Conservation (phyloP, 306 rosid genomes). For the Calophaca sinica region DNA sequence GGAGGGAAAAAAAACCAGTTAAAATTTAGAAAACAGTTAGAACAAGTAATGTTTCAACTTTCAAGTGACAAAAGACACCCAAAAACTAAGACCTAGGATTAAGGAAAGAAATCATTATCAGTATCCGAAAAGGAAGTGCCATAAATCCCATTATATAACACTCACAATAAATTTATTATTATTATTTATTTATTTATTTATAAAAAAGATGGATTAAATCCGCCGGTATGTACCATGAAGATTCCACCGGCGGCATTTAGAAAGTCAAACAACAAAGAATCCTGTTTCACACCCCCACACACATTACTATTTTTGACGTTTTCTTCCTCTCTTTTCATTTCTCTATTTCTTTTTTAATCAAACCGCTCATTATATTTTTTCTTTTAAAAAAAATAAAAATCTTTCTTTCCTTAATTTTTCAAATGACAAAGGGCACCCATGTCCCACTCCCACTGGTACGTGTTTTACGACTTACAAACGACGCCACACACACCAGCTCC, state of each 20-base stretch:
- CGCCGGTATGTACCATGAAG: constrained; percentile 30
- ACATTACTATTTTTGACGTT: too few relatives aligned
- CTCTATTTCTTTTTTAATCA: neutral
- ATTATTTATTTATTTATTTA: too few relatives aligned
- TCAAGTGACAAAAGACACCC: neutral
- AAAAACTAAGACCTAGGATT: neutral
- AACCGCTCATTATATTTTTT: neutral
- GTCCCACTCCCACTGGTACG: neutral
- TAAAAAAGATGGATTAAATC: neutral
- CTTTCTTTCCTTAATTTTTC: neutral
- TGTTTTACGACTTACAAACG: too few relatives aligned
- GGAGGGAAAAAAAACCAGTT: too few relatives aligned
- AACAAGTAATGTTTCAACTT: neutral
- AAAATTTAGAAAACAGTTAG: neutral
- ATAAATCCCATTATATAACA: neutral
- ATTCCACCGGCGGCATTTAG: constrained; percentile 38
- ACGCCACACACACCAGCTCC: neutral
- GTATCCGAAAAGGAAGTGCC: neutral
- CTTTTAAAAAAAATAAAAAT: neutral
- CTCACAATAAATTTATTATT: too few relatives aligned
- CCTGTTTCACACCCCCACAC: neutral
- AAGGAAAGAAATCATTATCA: constrained; percentile 2
- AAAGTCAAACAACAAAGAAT: constrained; percentile 10
- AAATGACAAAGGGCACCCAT: neutral
- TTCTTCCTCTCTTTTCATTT: neutral